Conservation (phyloP, 2,329 filamentous ascomycete species). For the Metarhizium anisopliae region DNA sequence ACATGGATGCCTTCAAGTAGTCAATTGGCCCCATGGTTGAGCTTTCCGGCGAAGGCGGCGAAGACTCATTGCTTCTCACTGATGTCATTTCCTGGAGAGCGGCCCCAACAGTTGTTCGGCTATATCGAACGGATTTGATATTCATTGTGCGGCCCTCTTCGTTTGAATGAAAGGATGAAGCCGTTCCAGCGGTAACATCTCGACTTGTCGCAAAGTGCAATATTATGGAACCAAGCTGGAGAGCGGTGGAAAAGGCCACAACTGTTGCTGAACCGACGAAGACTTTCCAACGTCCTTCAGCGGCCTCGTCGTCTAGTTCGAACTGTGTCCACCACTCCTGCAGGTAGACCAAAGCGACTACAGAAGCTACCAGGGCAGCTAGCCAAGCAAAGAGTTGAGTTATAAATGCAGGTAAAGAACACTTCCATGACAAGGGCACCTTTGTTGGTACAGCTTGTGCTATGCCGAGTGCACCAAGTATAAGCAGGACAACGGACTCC, state of each 20-base stretch:
- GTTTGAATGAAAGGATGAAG: slow-evolving; percentile 22
- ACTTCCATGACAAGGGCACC: slow-evolving; percentile 15
- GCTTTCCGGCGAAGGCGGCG: slow-evolving; percentile 29
- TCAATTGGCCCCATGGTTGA: slow-evolving; percentile 15
- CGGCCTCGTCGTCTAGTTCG: background rate
- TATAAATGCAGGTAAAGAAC: slow-evolving; percentile 17
- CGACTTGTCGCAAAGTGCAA: slow-evolving; percentile 32
- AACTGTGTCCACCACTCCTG: slow-evolving; percentile 9
- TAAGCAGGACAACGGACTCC: slow-evolving; percentile 17
- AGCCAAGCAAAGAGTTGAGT: slow-evolving; percentile 29
- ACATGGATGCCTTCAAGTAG: slow-evolving; percentile 30
- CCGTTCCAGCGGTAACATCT: slow-evolving; percentile 10
- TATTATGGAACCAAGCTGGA: slow-evolving; percentile 41
- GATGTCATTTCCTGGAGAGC: slow-evolving; percentile 24
- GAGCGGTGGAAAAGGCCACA: slow-evolving; percentile 34
- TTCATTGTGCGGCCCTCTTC: slow-evolving; percentile 13
- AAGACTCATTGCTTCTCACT: slow-evolving; percentile 30
- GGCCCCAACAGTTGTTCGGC: slow-evolving; percentile 29
- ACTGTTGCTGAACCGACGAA: slow-evolving; percentile 35
- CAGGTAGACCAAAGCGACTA: slow-evolving; percentile 33
- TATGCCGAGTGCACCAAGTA: slow-evolving; percentile 24
- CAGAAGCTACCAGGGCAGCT: slow-evolving; percentile 21
- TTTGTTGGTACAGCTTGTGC: slow-evolving; percentile 16
- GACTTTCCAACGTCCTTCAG: slow-evolving; percentile 18
- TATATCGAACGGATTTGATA: slow-evolving; percentile 46